Percentiles rank a stretch among this genome's conserved stretches.
Evolutionary conservation across 2,329 filamentous ascomycete genomes (phyloP).

Genomic region (Botryotinia narcissicola): DNA sequence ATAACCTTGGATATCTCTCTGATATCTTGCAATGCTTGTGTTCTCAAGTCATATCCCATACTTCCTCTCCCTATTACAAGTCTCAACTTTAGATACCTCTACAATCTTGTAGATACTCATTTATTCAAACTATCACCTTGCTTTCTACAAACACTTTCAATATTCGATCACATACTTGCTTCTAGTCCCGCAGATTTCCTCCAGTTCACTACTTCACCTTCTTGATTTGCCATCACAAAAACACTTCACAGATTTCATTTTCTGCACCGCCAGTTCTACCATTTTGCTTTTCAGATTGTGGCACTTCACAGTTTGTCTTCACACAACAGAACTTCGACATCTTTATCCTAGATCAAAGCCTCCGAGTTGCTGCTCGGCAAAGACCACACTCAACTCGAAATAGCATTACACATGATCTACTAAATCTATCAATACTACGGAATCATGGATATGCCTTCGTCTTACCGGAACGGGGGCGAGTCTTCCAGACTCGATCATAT

Average conservation of each 20-base stretch:
- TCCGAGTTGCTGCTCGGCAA: not conserved
- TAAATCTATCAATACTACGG: not conserved
- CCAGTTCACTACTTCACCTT: not conserved
- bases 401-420: not conserved
- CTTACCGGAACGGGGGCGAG: not conserved
- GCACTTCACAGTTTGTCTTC: not conserved
- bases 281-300: not conserved
- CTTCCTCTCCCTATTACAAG: not conserved
- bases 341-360: not conserved
- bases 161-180: not conserved
- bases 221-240: not conserved
- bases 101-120: not conserved
- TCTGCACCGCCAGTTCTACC: not conserved
- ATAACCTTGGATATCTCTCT: not conserved
- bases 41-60: not conserved
- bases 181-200: not conserved
- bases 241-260: not conserved
- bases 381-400: too few species aligned
- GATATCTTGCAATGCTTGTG: not conserved
- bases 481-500: not conserved
- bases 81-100: not conserved
- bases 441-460: not conserved
- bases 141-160: not conserved
- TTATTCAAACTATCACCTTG: not conserved
- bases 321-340: not conserved